A percentile compares a stretch with the other conserved stretches of the same genome.
Conservation (phyloP, 805 yeast species). For the Scheffersomyces ergatensis region DNA sequence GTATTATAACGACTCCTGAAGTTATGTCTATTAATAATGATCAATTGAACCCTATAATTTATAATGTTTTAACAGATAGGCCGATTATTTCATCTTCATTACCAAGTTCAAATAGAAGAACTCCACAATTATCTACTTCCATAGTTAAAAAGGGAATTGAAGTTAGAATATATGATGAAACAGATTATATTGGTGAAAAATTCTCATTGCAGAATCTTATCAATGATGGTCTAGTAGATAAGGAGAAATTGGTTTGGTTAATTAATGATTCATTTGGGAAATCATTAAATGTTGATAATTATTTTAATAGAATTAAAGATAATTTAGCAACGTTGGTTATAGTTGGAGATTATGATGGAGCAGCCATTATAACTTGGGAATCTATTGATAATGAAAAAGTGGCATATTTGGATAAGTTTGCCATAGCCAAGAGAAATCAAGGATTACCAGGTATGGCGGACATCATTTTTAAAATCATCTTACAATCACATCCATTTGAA, state of each 20-base stretch:
- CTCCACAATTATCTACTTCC: conserved; percentile 70
- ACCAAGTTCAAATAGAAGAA: conserved; percentile 58
- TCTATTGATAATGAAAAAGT: conserved; percentile 27
- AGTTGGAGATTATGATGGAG: conserved; percentile 94
- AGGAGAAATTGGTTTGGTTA: conserved; percentile 54
- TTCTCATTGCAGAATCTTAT: conserved; percentile 40
- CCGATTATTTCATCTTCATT: conserved; percentile 88
- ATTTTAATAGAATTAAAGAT: conserved; percentile 62
- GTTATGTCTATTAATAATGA: conserved; percentile 58
- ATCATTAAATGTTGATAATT: conserved; percentile 61
- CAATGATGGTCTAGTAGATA: conserved; percentile 43
- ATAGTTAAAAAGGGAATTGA: conserved; percentile 74
- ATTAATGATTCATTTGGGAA: conserved; percentile 80
- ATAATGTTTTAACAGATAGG: conserved; percentile 87
- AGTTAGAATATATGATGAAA: conserved; percentile 41
- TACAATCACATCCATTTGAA: conserved; percentile 65
- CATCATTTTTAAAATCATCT: conserved; percentile 79
- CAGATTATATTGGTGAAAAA: conserved; percentile 24
- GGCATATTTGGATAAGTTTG: conserved; percentile 91
- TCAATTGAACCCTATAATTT: conserved; percentile 79
- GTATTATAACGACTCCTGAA: conserved; percentile 80
- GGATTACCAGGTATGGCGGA: conserved; percentile 95
- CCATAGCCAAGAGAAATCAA: conserved; percentile 78
- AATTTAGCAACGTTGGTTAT: conserved; percentile 74
- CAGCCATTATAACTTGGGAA: conserved; percentile 90